phyloP scores from a whole-genome alignment of 2,329 filamentous ascomycete species.

The Fusarium oxysporum region DNA sequence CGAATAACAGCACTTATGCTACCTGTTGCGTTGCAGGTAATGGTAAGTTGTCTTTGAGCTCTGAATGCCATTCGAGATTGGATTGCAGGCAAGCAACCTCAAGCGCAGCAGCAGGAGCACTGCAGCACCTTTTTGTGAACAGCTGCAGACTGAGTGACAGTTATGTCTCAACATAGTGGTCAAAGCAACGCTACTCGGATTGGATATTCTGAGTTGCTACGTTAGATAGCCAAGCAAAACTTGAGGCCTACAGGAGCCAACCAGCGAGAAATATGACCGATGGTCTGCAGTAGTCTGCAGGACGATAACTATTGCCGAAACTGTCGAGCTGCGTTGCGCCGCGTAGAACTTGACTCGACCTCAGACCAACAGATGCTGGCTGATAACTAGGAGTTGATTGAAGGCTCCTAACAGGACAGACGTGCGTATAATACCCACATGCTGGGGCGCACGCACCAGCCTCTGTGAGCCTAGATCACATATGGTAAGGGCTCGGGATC shows the following conservation, averaged over 20 bases:
- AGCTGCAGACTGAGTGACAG: slow-evolving; percentile 27
- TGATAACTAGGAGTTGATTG: slow-evolving; percentile 42
- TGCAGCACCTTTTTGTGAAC: slow-evolving; percentile 15
- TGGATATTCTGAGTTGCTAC: slow-evolving; percentile 16
- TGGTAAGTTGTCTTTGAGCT: slow-evolving; percentile 11
- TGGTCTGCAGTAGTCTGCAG: slow-evolving; percentile 41
- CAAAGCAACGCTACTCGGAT: slow-evolving; percentile 23
- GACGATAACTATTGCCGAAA: slow-evolving; percentile 44
- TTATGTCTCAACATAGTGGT: slow-evolving; percentile 27
- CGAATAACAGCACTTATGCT: slow-evolving; percentile 10
- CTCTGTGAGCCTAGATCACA: slow-evolving; percentile 41
- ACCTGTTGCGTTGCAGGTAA: slow-evolving; percentile 16
- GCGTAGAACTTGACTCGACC: slow-evolving; percentile 40
- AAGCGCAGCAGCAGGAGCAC: slow-evolving; percentile 7
- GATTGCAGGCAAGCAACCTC: slow-evolving; percentile 10
- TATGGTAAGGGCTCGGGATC: slow-evolving; percentile 44
- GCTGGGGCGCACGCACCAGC: slow-evolving; percentile 44
- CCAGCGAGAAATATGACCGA: slow-evolving; percentile 33
- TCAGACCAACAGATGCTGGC: slow-evolving; percentile 44
- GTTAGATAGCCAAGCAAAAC: slow-evolving; percentile 33
- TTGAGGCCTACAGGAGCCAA: slow-evolving; percentile 21
- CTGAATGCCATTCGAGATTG: slow-evolving; percentile 11
- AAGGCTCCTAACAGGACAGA: slow-evolving; percentile 43
- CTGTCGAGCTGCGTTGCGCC: slow-evolving; percentile 48
- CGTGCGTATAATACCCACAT: slow-evolving; percentile 40